These are phyloP conservation scores for Kazachstania psychrophila DNA, from an alignment of 805 yeast genomes.

Conservation along the genomic window DNA sequence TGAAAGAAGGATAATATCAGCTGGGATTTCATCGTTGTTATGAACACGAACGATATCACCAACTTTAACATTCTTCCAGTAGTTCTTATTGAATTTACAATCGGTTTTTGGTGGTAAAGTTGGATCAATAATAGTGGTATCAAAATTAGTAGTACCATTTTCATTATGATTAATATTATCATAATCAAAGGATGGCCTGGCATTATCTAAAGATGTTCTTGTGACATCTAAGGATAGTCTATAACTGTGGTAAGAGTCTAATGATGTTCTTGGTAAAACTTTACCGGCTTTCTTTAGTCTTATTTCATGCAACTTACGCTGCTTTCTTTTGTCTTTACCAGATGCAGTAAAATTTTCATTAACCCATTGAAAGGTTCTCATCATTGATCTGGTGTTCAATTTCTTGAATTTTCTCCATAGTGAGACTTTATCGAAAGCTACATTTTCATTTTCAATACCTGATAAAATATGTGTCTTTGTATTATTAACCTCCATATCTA, in stretches of 20 bases:
- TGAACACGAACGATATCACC: constrained; percentile 68
- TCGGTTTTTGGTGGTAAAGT: constrained; percentile 38
- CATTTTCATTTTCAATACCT: constrained; percentile 50
- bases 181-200: constrained; percentile 26
- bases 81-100: constrained; percentile 29
- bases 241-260: constrained; percentile 29
- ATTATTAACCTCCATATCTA: constrained; percentile 70
- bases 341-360: constrained; percentile 26
- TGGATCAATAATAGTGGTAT: constrained; percentile 48
- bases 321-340: constrained; percentile 28
- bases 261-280: constrained; percentile 31
- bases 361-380: constrained; percentile 20
- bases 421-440: constrained; percentile 53
- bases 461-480: constrained; percentile 57
- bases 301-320: constrained; percentile 7
- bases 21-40: constrained; percentile 73
- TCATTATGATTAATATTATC: neutral
- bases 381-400: constrained; percentile 30
- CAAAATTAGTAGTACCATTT: constrained; percentile 38
- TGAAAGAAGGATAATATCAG: constrained; percentile 56
- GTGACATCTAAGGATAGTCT: constrained; percentile 25
- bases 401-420: constrained; percentile 67
- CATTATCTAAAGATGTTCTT: constrained; percentile 26
- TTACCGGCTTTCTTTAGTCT: constrained; percentile 6
- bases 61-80: constrained; percentile 63